A percentile compares a stretch with the other conserved stretches of the same genome.
phyloP scores from a whole-genome alignment of 768 basidiomycete genomes.

The Tephrocybe sp. region DNA sequence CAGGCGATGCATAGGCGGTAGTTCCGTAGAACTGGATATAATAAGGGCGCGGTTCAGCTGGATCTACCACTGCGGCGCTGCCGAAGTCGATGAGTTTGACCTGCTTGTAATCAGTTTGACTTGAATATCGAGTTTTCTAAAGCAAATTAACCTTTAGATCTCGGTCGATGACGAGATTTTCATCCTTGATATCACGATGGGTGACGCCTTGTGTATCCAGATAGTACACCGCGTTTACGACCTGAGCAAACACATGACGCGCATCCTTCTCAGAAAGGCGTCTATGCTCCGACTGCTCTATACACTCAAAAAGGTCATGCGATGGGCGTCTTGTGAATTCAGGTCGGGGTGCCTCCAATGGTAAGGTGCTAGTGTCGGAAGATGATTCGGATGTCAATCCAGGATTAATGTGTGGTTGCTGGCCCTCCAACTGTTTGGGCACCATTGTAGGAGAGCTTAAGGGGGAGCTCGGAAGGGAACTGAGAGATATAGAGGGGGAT shows the following conservation, averaged over 20 bases:
- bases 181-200: slow-evolving; percentile 97
- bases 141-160: slow-evolving; percentile 56
- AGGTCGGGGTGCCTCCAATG: slow-evolving; percentile 28
- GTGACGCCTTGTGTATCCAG: slow-evolving; percentile 82
- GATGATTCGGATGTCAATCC: background rate
- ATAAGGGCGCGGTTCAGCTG: slow-evolving; percentile 57
- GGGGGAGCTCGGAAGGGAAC: slow-evolving; percentile 44
- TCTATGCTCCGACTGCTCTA: slow-evolving; percentile 82
- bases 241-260: slow-evolving; percentile 81
- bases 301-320: slow-evolving; percentile 94
- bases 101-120: slow-evolving; percentile 31
- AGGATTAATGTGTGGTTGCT: slow-evolving; percentile 2
- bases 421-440: slow-evolving; percentile 6
- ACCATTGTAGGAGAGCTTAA: slow-evolving; percentile 35
- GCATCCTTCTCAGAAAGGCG: slow-evolving; percentile 78
- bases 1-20: slow-evolving; percentile 93
- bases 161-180: slow-evolving; percentile 83
- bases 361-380: slow-evolving; percentile 13
- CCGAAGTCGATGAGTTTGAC: slow-evolving; percentile 98
- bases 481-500: slow-evolving; percentile 54
- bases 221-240: slow-evolving; percentile 83
- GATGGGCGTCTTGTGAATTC: slow-evolving; percentile 71
- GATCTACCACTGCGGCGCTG: slow-evolving; percentile 77
- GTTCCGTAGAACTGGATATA: slow-evolving; percentile 89
- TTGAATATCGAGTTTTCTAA: background rate